phyloP scores from a whole-genome alignment of 2,329 filamentous ascomycete species.

The Fusarium sp. region DNA sequence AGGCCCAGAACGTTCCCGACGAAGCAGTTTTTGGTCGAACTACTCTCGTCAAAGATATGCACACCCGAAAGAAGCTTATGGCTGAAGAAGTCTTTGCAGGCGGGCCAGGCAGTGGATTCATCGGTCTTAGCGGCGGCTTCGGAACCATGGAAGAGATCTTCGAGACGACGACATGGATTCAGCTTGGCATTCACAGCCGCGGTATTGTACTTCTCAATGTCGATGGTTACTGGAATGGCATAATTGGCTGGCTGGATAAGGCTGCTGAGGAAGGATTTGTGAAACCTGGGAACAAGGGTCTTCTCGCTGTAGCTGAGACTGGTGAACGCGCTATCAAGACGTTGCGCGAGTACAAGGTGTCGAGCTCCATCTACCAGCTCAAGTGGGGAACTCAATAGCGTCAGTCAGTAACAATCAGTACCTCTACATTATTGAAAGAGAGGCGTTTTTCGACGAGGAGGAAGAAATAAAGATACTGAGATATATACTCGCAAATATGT shows the following conservation, averaged over 20 bases:
- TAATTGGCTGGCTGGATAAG: slow-evolving; percentile 82
- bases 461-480: not conserved
- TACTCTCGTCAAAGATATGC: slow-evolving; percentile 94
- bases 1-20: slow-evolving; percentile 66
- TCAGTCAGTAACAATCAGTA: no score
- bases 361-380: slow-evolving; percentile 79
- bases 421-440: no score
- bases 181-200: slow-evolving; percentile 86
- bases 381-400: slow-evolving; percentile 76
- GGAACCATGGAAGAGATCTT: slow-evolving; percentile 97
- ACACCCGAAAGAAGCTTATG: slow-evolving; percentile 95
- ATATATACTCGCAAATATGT: accelerated
- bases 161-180: slow-evolving; percentile 93
- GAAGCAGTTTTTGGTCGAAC: slow-evolving; percentile 78
- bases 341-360: slow-evolving; percentile 78
- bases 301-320: slow-evolving; percentile 78
- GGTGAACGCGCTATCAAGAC: slow-evolving; percentile 76
- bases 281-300: slow-evolving; percentile 72
- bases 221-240: slow-evolving; percentile 89
- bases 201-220: slow-evolving; percentile 87
- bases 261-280: slow-evolving; percentile 83
- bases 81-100: slow-evolving; percentile 86
- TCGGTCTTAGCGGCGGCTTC: slow-evolving; percentile 88
- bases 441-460: not conserved
- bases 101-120: slow-evolving; percentile 87